Conservation (phyloP, 2,329 filamentous ascomycete species). For the Talaromyces sp. region DNA sequence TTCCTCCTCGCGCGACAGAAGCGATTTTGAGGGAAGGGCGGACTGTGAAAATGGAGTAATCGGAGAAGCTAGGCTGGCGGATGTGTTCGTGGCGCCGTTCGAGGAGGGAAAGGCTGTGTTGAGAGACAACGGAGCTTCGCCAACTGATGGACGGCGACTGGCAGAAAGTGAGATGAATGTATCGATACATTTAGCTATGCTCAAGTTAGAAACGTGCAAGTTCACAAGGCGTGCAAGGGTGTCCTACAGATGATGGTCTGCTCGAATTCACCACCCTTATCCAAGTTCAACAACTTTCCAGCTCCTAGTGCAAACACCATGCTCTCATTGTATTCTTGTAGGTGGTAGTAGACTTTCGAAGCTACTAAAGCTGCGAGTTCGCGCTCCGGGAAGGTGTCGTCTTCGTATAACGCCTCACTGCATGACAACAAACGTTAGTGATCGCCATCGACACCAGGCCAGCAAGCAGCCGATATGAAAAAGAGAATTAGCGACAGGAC, state of each 20-base stretch:
- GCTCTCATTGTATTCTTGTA: slow-evolving; percentile 98
- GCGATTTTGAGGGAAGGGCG: slow-evolving; percentile 86
- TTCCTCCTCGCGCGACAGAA: slow-evolving; percentile 78
- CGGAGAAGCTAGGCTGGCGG: slow-evolving; percentile 72
- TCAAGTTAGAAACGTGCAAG: slow-evolving; percentile 17
- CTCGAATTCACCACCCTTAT: slow-evolving; percentile 90
- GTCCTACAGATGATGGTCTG: slow-evolving; percentile 86
- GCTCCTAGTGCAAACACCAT: slow-evolving; percentile 97
- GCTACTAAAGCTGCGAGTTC: slow-evolving; percentile 91
- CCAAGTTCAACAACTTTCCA: slow-evolving; percentile 90
- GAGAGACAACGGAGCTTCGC: slow-evolving; percentile 63
- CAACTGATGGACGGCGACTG: slow-evolving; percentile 53
- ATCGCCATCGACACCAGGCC: neutral
- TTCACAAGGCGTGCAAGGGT: neutral
- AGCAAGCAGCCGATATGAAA: neutral
- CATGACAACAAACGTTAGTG: slow-evolving; percentile 12
- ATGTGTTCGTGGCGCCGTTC: slow-evolving; percentile 64
- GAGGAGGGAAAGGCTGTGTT: slow-evolving; percentile 69
- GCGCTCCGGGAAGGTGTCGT: slow-evolving; percentile 89
- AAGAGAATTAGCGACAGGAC: slow-evolving; percentile 32
- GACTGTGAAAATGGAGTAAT: slow-evolving; percentile 96
- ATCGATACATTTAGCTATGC: slow-evolving; percentile 82
- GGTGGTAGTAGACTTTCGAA: slow-evolving; percentile 97
- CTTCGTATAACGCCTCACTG: slow-evolving; percentile 96
- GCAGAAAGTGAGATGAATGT: slow-evolving; percentile 86